Percentiles rank a stretch among this genome's conserved stretches.
Conservation (phyloP, 1,139 yeast species). For the Nakaseomyces delphensis region DNA sequence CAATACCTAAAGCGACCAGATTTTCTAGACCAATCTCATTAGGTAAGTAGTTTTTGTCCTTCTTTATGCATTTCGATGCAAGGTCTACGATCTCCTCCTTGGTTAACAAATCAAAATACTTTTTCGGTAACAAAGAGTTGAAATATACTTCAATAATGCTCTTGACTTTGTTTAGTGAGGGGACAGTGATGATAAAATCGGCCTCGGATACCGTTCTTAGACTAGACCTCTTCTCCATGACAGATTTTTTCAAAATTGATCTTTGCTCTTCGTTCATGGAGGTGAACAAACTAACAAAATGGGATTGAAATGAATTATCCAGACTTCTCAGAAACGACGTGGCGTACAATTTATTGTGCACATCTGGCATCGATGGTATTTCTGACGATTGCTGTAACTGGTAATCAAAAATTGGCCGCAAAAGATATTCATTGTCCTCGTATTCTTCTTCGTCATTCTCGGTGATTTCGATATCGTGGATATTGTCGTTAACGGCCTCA, state of each 20-base stretch:
- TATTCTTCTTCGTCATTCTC: conserved; percentile 4
- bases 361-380: background rate
- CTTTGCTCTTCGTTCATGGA: conserved; percentile 1
- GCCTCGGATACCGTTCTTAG: background rate
- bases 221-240: background rate
- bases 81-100: background rate
- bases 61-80: background rate
- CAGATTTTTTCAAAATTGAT: background rate
- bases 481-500: background rate
- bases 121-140: background rate
- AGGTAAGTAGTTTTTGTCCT: background rate
- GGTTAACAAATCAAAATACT: background rate
- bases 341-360: background rate
- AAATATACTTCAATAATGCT: background rate
- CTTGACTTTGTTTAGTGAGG: background rate
- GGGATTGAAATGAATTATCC: background rate
- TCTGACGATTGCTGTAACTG: conserved; percentile 3
- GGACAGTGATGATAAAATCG: background rate
- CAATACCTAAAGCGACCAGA: background rate
- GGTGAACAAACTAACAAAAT: background rate
- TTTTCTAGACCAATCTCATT: background rate
- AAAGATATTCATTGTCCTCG: conserved; percentile 2
- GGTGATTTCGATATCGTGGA: background rate
- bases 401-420: conserved; percentile 5
- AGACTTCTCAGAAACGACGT: background rate